These are phyloP conservation scores for Epichloe typhina DNA, from an alignment of 2,329 filamentous ascomycete genomes.

Conservation along the genomic window DNA sequence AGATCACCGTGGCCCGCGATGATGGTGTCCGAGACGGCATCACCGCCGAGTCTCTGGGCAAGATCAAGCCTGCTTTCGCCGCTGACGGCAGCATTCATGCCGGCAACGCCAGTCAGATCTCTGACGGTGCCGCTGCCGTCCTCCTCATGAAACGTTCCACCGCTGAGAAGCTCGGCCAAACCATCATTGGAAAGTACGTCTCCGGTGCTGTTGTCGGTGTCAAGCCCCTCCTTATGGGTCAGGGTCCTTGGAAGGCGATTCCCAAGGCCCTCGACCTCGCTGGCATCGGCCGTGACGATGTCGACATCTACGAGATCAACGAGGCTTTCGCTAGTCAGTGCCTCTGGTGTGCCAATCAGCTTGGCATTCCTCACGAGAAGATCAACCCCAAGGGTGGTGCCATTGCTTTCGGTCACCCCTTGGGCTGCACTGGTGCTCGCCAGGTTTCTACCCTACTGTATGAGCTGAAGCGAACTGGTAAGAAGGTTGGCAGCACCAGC, in stretches of 20 bases:
- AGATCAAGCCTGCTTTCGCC: conserved; percentile 82
- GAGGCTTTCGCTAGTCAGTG: conserved; percentile 96
- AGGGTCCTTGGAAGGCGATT: conserved; percentile 92
- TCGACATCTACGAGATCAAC: conserved; percentile 98
- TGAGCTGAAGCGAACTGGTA: conserved; percentile 70
- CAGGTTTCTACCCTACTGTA: conserved; percentile 88
- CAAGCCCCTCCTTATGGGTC: conserved; percentile 85
- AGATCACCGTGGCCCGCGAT: conserved; percentile 70
- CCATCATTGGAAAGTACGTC: conserved; percentile 86
- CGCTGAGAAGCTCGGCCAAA: conserved; percentile 76
- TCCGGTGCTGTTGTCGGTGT: conserved; percentile 77
- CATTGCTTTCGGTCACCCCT: conserved; percentile 89
- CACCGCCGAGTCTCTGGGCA: conserved; percentile 75
- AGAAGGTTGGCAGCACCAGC: conserved; percentile 81
- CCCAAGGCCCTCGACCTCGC: conserved; percentile 82
- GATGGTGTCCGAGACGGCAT: conserved; percentile 80
- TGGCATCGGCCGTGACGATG: conserved; percentile 74
- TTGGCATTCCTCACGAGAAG: conserved; percentile 71
- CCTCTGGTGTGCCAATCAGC: conserved; percentile 81
- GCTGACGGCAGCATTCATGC: conserved; percentile 91
- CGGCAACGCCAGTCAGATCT: conserved; percentile 91
- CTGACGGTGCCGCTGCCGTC: conserved; percentile 88
- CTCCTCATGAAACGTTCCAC: conserved; percentile 90
- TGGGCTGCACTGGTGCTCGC: conserved; percentile 86
- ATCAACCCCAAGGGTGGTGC: conserved; percentile 96